Base-by-base conservation (phyloP, 75 land plant genomes). In the Pinus albicaulis region DNA sequence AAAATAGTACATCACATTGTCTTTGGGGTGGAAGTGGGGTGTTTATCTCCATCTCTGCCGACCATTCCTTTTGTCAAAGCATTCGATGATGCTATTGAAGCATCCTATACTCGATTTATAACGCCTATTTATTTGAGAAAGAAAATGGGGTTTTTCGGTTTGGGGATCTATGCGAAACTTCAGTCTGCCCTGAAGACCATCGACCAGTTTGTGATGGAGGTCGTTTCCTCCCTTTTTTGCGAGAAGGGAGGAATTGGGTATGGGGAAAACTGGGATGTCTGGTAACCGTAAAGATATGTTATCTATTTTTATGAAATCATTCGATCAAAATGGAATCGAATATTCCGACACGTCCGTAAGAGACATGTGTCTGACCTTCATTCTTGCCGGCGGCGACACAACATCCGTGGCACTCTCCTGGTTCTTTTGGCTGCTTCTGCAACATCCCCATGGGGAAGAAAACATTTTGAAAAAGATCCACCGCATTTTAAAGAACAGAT, bases 311-410 rank as follows among this genome's bases (percentile, higher is more conserved):
- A 44, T 44, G 8, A 44, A 44, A 44, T 44, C 48, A 0, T 7
- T 0, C 0, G 8, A 44, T 7, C 0, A 44, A 44, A 44, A 7
- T 44, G 52, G 52, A 44, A 7, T 8, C 52, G 10, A 8, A 10
- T 44, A 44, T 44, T 44, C 10, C 52, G 52, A 44, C 52, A 44
- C 10, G 1, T 80, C 76, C 75, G 83, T 93, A 12, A 68, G 96
- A 7, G 96, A 87, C 81, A 87, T 91, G 15, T 81, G 83, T 31
- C 66, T 89, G 3, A 91, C 85, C 81, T 89, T 93, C 85, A 68
- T 93, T 41, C 71, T 93, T 31, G 93, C 93, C 3, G 96, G 96
- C 0, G 83, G 93, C 8, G 93, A 93, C 85, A 89, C 93, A 15
- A 79, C 90, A 34, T 87, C 91, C 13, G 76, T 87, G 23, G 91